A percentile compares a stretch with the other conserved stretches of the same genome.
Conservation (phyloP, 176 grass and related monocot genomes). For the Triticum monococcum region DNA sequence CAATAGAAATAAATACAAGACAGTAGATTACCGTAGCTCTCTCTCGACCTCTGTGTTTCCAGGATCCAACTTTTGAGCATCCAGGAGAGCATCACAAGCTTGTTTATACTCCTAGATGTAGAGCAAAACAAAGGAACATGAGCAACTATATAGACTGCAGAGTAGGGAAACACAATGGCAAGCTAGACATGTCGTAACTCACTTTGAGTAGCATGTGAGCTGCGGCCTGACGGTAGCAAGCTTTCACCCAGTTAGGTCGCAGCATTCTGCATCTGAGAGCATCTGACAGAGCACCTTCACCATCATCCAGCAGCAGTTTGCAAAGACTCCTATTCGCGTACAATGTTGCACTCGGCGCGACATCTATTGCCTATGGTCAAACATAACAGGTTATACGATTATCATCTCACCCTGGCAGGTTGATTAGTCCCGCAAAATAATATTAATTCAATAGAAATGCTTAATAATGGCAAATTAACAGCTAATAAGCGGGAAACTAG, state of each 20-base stretch:
- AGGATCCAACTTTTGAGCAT: slow-evolving; percentile 18
- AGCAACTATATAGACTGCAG: neutral
- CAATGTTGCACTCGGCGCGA: neutral
- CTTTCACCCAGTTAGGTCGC: slow-evolving; percentile 19
- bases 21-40: neutral
- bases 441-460: no score
- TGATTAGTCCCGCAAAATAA: no score
- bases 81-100: slow-evolving; percentile 27
- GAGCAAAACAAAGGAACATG: neutral
- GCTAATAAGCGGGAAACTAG: no score
- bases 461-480: no score
- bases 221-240: slow-evolving; percentile 6
- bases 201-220: slow-evolving; percentile 25
- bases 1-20: no score
- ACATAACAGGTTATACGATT: neutral
- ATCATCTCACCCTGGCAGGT: no score
- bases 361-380: slow-evolving; percentile 8
- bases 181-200: neutral
- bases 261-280: slow-evolving; percentile 30
- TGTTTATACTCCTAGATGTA: slow-evolving; percentile 2
- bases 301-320: slow-evolving; percentile 37
- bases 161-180: neutral
- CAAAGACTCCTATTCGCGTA: slow-evolving; percentile 49
- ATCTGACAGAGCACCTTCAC: slow-evolving; percentile 35
- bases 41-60: slow-evolving; percentile 26